Conservation (phyloP, 2,329 filamentous ascomycete species). For the Exophiala phaeomuriformis region DNA sequence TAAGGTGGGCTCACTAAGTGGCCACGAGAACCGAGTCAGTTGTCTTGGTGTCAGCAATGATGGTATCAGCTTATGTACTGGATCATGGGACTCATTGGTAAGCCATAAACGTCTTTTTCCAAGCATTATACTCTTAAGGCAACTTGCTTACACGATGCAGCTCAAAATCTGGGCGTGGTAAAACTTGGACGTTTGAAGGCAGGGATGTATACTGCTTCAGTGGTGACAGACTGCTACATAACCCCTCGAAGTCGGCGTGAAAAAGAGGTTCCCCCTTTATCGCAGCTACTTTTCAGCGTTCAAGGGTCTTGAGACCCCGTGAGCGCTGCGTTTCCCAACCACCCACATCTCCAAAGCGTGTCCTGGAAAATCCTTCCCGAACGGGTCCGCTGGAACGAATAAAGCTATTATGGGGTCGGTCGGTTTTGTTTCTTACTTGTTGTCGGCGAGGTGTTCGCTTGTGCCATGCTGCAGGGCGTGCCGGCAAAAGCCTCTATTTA, state of each 20-base stretch:
- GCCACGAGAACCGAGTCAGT: slow-evolving; percentile 98
- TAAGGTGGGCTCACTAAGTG: slow-evolving; percentile 91
- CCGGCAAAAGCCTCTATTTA: neutral
- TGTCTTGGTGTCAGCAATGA: slow-evolving; percentile 98
- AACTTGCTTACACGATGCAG: slow-evolving; percentile 40
- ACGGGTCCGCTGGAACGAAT: neutral
- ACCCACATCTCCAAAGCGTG: neutral
- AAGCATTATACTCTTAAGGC: neutral
- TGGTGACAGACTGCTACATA: neutral
- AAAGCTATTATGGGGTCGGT: neutral
- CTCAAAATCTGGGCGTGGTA: slow-evolving; percentile 86
- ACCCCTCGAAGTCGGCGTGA: slow-evolving; percentile 3
- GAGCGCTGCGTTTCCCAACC: neutral
- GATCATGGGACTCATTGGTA: slow-evolving; percentile 98
- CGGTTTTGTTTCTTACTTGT: neutral
- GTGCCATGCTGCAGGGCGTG: neutral
- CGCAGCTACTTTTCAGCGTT: neutral
- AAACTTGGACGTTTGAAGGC: neutral
- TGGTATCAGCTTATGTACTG: slow-evolving; percentile 97
- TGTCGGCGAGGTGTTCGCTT: neutral
- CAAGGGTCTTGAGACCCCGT: neutral
- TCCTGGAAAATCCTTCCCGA: neutral
- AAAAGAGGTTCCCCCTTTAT: neutral
- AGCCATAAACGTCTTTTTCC: slow-evolving; percentile 37
- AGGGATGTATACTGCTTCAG: slow-evolving; percentile 13